Base-by-base conservation (phyloP, 345 rosid species). In the Salix caprea region DNA sequence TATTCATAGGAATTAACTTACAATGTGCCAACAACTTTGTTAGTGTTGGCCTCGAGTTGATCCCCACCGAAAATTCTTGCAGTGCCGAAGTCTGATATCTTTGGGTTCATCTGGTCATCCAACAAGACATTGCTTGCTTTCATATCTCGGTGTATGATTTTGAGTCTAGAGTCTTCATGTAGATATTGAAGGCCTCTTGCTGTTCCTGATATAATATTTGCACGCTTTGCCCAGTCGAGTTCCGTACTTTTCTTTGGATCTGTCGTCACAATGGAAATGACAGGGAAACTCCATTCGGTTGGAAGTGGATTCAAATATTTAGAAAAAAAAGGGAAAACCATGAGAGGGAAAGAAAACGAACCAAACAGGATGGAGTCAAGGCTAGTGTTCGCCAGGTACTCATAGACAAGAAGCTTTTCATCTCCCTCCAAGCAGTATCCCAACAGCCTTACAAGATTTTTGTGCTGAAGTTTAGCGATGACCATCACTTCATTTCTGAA, bases 21-120 rank as follows among this genome's bases (percentile, higher is more conserved):
- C 91, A 66, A 83, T 76, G 89, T 89, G 58, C 91, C 89, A 0
- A 86, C 88, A n/a, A 89, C 82, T 78, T 75, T 86, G n/a, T 82
- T 82, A 0, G 91, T 89, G 61, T 77, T 85, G 72, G 81, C 90
- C 73, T 87, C 88, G 0, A 81, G 65, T 75, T 89, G 87, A 28
- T 85, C 80, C 75, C 85, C 83, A 37, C 87, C 87, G 19, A 90
- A 90, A 56, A 85, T 88, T 70, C 84, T 84, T 12, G 90, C 93
- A 2, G 86, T 87, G 37, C 93, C 91, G 21, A 90, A 88, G 50
- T 90, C 89, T 0, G 88, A 88, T 70, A 88, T 88, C 69, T 90
- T 88, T 1, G 89, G 90, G 65, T 80, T 85, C 90, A 87, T 81
- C 42, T 85, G 79, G 2, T 85, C 80, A 24, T 88, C 93, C 50